phyloP scores from a whole-genome alignment of 2,329 filamentous ascomycete genomes.

The Parascedosporium putredinis region DNA sequence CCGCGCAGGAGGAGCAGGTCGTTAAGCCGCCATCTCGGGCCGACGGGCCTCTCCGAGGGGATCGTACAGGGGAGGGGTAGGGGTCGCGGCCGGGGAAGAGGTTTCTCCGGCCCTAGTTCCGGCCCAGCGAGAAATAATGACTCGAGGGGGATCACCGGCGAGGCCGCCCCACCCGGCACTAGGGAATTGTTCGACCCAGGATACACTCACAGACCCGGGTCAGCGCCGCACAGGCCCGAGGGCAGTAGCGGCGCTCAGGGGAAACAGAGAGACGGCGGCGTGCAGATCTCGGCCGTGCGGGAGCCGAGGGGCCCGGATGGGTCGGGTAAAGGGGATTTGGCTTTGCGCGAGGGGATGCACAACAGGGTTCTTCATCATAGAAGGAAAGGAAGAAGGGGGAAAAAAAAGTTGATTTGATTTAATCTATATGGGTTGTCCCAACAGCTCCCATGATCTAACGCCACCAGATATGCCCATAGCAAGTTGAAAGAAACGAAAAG shows the following conservation, averaged over 20 bases:
- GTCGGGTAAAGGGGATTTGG: slow-evolving; percentile 70
- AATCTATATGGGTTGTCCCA: too few relatives aligned
- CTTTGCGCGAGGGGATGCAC: slow-evolving; percentile 52
- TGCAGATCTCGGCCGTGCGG: slow-evolving; percentile 60
- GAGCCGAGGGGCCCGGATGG: slow-evolving; percentile 69
- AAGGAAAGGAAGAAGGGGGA: too few relatives aligned
- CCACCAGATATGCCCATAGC: neutral
- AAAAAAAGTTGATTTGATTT: too few relatives aligned
- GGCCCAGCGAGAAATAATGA: neutral
- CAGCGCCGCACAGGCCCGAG: slow-evolving; percentile 32
- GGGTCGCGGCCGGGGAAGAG: slow-evolving; percentile 2
- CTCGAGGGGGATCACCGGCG: neutral
- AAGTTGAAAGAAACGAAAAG: slow-evolving; percentile 6
- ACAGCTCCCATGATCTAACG: neutral
- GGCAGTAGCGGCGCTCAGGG: slow-evolving; percentile 23
- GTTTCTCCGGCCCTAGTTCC: neutral
- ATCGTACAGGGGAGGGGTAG: neutral
- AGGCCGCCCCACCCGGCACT: slow-evolving; percentile 15
- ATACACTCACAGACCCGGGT: slow-evolving; percentile 54
- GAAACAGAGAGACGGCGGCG: slow-evolving; percentile 45
- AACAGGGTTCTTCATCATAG: slow-evolving; percentile 27
- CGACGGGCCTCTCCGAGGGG: slow-evolving; percentile 27
- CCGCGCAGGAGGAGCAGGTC: slow-evolving; percentile 9
- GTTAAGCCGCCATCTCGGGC: slow-evolving; percentile 28
- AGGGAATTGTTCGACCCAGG: slow-evolving; percentile 71